phyloP scores from a whole-genome alignment of 768 basidiomycete species.

The Suillus hirtellus region DNA sequence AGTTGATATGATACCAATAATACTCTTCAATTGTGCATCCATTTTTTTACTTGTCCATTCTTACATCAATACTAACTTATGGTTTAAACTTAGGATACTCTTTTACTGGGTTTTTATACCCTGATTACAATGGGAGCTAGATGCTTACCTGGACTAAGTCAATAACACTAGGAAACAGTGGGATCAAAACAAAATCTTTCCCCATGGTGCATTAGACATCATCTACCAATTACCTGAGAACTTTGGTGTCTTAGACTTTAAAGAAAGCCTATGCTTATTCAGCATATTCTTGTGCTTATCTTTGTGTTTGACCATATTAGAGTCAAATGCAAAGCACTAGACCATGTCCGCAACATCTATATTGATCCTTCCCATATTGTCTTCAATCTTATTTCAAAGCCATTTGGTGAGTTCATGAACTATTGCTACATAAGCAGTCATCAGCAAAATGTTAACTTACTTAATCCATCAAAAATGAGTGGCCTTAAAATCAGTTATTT shows the following conservation, averaged over 20 bases:
- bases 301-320: background rate
- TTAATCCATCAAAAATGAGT: too few relatives aligned
- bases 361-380: slow-evolving; percentile 15
- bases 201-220: background rate
- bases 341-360: background rate
- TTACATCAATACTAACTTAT: too few relatives aligned
- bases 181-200: background rate
- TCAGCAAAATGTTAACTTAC: too few relatives aligned
- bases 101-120: slow-evolving; percentile 12
- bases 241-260: background rate
- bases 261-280: background rate
- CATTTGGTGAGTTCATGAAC: slow-evolving; percentile 26
- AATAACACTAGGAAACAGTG: too few relatives aligned
- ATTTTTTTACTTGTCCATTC: too few relatives aligned
- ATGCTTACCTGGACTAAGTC: too few relatives aligned
- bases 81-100: too few relatives aligned
- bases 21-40: too few relatives aligned
- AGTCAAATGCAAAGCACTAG: background rate
- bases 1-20: too few relatives aligned
- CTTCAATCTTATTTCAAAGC: slow-evolving; percentile 36
- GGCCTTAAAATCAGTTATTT: too few relatives aligned
- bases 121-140: too few relatives aligned
- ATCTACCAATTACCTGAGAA: background rate
- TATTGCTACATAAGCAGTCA: slow-evolving; percentile 16
- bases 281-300: background rate